These are phyloP conservation scores for Mycena latifolia DNA, from an alignment of 768 basidiomycete genomes.

Conservation along the genomic window DNA sequence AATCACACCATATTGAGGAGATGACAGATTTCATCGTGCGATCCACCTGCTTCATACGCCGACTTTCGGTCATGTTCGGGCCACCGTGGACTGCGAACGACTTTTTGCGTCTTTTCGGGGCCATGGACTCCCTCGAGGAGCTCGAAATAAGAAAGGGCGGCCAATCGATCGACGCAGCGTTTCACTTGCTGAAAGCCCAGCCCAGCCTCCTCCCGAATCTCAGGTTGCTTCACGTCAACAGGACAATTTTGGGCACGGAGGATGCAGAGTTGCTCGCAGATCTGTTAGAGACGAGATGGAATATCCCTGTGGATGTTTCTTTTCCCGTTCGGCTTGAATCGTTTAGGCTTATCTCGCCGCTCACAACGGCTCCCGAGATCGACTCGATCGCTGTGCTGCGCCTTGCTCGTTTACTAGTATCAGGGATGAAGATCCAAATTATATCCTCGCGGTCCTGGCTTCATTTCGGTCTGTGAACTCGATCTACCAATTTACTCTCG, in stretches of 20 bases:
- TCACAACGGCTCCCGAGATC: neutral
- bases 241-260: neutral
- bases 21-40: neutral
- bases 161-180: neutral
- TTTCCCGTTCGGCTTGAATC: slow-evolving; percentile 10
- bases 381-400: neutral
- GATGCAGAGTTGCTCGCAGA: slow-evolving; percentile 9
- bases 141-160: slow-evolving; percentile 13
- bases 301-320: neutral
- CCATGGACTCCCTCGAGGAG: slow-evolving; percentile 17
- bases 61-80: slow-evolving; percentile 15
- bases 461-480: neutral
- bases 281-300: slow-evolving; percentile 21
- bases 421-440: slow-evolving; percentile 19
- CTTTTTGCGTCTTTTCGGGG: slow-evolving; percentile 4
- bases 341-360: slow-evolving; percentile 20
- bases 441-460: slow-evolving; percentile 13
- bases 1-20: neutral
- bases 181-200: neutral
- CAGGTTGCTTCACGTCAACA: slow-evolving; percentile 5
- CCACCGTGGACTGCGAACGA: neutral
- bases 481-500: no score
- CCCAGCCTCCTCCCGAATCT: slow-evolving; percentile 23
- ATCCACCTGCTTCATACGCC: slow-evolving; percentile 19
- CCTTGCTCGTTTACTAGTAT: slow-evolving; percentile 3